phyloP scores from a whole-genome alignment of 106 monocot genomes.

The Platanthera guangdongensis region DNA sequence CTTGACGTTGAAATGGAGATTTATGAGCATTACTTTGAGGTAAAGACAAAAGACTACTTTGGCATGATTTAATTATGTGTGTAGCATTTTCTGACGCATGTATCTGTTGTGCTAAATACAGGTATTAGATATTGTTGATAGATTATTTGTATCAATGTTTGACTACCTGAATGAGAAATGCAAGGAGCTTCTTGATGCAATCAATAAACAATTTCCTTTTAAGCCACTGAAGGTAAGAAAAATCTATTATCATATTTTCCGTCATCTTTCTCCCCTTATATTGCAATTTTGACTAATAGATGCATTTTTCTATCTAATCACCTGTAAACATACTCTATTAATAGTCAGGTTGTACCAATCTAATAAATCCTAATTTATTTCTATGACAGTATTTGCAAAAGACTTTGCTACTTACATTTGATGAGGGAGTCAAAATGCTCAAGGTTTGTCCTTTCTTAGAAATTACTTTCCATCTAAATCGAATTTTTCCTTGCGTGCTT shows the following conservation, averaged over 20 bases:
- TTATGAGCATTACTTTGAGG: slow-evolving; percentile 91
- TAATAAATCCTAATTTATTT: background rate
- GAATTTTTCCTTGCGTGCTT: background rate
- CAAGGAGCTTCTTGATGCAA: slow-evolving; percentile 65
- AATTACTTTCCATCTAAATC: slow-evolving; percentile 7
- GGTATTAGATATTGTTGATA: slow-evolving; percentile 87
- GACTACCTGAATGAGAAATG: slow-evolving; percentile 78
- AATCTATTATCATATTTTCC: background rate
- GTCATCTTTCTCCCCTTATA: background rate
- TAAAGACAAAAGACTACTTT: slow-evolving; percentile 15
- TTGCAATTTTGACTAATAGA: background rate
- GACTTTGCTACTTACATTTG: slow-evolving; percentile 67
- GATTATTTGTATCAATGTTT: slow-evolving; percentile 80
- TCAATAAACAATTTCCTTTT: slow-evolving; percentile 81
- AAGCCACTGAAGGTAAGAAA: slow-evolving; percentile 69
- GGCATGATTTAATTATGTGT: background rate
- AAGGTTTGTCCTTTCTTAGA: slow-evolving; percentile 34
- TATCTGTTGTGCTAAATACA: slow-evolving; percentile 13
- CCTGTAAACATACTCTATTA: background rate
- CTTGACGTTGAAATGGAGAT: too few relatives aligned
- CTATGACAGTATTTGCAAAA: slow-evolving; percentile 61
- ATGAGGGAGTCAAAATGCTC: slow-evolving; percentile 88
- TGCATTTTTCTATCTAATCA: background rate
- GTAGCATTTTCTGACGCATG: background rate
- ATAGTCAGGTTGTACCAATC: background rate